Evolutionary conservation across 1,284 basidiomycete genomes (phyloP).

Genomic region (Chiua sp.): DNA sequence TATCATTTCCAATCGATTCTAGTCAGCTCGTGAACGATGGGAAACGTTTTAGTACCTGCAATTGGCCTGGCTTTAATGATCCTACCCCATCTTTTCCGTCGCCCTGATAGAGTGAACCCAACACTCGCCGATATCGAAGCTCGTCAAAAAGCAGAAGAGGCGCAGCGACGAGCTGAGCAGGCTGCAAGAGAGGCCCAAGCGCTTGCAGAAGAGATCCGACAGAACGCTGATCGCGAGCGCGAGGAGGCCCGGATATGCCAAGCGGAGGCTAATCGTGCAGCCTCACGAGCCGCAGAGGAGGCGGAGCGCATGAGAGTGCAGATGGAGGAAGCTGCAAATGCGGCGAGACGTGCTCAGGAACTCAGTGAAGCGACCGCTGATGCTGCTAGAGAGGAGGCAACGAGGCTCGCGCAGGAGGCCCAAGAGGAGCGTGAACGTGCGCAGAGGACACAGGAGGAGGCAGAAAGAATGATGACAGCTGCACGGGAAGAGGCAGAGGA

Average conservation of each 20-base stretch:
- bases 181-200: too few species aligned
- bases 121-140: too few species aligned
- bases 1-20: too few species aligned
- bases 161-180: too few species aligned
- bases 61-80: too few species aligned
- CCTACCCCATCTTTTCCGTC: too few species aligned
- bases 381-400: slow-evolving; percentile 18
- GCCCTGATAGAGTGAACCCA: too few species aligned
- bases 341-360: slow-evolving; percentile 1
- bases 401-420: slow-evolving; percentile 12
- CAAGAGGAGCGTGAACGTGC: slow-evolving; percentile 17
- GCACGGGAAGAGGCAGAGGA: slow-evolving; percentile 20
- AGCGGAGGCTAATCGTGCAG: slow-evolving; percentile 15
- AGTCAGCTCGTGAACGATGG: too few species aligned
- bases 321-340: slow-evolving; percentile 4
- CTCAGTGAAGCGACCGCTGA: slow-evolving; percentile 11
- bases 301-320: slow-evolving; percentile 9
- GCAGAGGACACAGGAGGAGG: slow-evolving; percentile 18
- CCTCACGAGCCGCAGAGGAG: slow-evolving; percentile 8
- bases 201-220: too few species aligned
- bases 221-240: too few species aligned
- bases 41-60: too few species aligned
- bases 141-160: too few species aligned
- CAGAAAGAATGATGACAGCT: slow-evolving; percentile 10
- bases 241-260: slow-evolving; percentile 8